Evolutionary conservation across 306 rosid genomes (phyloP).

Genomic region (Canavalia ensiformis): DNA sequence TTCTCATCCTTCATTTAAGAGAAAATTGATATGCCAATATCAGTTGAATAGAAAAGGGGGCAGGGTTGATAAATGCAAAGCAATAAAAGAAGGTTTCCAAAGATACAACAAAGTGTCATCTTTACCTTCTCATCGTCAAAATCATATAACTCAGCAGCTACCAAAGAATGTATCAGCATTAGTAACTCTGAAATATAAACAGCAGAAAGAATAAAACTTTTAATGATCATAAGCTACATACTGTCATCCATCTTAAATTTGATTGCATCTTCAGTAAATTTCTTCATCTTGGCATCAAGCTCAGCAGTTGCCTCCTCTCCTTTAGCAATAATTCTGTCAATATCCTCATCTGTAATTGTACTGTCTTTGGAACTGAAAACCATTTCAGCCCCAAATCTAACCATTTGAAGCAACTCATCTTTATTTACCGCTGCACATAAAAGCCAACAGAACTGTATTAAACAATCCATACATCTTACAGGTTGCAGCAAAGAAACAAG

Average conservation of each 20-base stretch:
- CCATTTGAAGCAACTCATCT: constrained; percentile 98
- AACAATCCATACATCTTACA: constrained; percentile 11
- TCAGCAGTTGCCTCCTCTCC: constrained; percentile 99
- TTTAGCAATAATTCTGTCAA: constrained; percentile 96
- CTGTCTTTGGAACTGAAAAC: constrained; percentile 99
- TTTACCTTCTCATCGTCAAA: constrained; percentile 97
- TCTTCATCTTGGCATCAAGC: constrained; percentile 99
- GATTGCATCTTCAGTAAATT: constrained; percentile 98
- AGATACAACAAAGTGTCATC: constrained; percentile 20
- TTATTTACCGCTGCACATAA: constrained; percentile 89
- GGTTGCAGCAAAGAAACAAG: constrained; percentile 14
- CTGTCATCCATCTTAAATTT: constrained; percentile 99
- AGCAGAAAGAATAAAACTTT: constrained; percentile 32
- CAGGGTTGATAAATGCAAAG: constrained; percentile 10
- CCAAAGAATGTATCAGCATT: constrained; percentile 49
- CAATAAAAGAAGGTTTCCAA: constrained; percentile 17
- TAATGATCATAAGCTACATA: constrained; percentile 54
- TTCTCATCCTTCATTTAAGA: constrained; percentile 75
- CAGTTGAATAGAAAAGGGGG: constrained; percentile 11
- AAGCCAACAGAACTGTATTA: constrained; percentile 38
- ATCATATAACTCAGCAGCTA: constrained; percentile 97
- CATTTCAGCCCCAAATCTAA: constrained; percentile 99
- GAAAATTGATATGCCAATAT: background rate
- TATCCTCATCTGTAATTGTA: constrained; percentile 96
- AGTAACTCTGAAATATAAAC: constrained; percentile 33